Evolutionary conservation across 139 green algal genomes (phyloP).

Genomic region (Coelastrella sp.): DNA sequence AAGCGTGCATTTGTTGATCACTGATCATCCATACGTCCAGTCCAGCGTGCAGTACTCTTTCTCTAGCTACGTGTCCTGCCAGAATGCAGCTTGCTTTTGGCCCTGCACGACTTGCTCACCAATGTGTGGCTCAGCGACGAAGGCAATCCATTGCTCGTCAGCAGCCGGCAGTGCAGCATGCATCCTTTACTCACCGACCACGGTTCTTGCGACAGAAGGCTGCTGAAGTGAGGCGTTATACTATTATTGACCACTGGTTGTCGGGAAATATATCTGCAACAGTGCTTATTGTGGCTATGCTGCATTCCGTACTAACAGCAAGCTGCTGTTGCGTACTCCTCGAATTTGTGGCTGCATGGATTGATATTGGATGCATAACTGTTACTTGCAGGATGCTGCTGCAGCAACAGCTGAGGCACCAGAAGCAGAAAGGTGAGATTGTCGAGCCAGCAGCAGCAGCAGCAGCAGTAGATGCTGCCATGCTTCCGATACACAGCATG

Average conservation of each 20-base stretch:
- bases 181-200: not conserved
- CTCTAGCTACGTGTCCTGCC: not conserved
- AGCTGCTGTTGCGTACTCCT: not conserved
- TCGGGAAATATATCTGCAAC: not conserved
- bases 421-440: slow-evolving; percentile 26
- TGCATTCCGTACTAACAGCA: not conserved
- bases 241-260: not conserved
- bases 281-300: not conserved
- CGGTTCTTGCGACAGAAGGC: slow-evolving; percentile 1
- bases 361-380: not conserved
- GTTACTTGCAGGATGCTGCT: slow-evolving; percentile 29
- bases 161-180: not conserved
- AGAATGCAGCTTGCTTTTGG: slow-evolving; percentile 24
- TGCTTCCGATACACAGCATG: too few species aligned
- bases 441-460: not conserved
- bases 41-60: not conserved
- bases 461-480: too few species aligned
- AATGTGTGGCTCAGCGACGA: not conserved
- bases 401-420: slow-evolving; percentile 28
- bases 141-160: not conserved
- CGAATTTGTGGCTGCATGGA: not conserved
- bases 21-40: not conserved
- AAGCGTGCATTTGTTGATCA: not conserved
- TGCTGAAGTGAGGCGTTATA: not conserved
- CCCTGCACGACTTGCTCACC: not conserved